Evolutionary conservation across 352 stramenopile species (phyloP).

Genomic region (Pythium coloratum): DNA sequence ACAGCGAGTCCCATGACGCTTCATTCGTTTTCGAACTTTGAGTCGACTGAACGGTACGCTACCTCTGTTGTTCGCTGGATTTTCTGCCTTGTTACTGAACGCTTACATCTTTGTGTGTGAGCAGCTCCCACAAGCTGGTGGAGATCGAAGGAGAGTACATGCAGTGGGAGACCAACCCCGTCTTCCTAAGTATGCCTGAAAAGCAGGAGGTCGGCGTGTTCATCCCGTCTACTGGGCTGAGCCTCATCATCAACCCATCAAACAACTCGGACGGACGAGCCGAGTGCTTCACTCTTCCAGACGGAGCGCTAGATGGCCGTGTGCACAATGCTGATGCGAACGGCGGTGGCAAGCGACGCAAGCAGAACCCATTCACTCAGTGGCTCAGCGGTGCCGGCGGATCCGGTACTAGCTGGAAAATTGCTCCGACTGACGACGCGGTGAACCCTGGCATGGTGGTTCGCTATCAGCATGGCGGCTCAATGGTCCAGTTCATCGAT

Average conservation of each 20-base stretch:
- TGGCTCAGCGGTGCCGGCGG: conserved; percentile 36
- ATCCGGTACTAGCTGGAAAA: conserved; percentile 25
- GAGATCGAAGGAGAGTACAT: conserved; percentile 72
- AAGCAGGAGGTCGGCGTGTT: conserved; percentile 54
- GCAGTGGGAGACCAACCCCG: conserved; percentile 54
- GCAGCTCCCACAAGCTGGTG: conserved; percentile 50
- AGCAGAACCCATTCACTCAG: conserved; percentile 46
- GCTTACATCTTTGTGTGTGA: neutral
- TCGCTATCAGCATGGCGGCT: conserved; percentile 52
- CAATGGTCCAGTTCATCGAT: conserved; percentile 59
- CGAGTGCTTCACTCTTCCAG: conserved; percentile 53
- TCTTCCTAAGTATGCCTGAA: conserved; percentile 47
- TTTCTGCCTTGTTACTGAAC: neutral
- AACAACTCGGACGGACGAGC: conserved; percentile 42
- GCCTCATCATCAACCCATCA: conserved; percentile 45
- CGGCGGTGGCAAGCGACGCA: conserved; percentile 21
- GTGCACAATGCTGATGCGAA: conserved; percentile 30
- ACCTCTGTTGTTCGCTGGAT: neutral
- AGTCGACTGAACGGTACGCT: conserved; percentile 38
- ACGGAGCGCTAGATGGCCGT: conserved; percentile 49
- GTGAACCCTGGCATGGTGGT: conserved; percentile 39
- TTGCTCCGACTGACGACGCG: conserved; percentile 18
- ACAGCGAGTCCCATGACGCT: conserved; percentile 54
- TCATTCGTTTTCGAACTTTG: conserved; percentile 60
- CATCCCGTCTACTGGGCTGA: conserved; percentile 56